phyloP scores from a whole-genome alignment of 2,329 filamentous ascomycete genomes.

The Talaromyces sp. region DNA sequence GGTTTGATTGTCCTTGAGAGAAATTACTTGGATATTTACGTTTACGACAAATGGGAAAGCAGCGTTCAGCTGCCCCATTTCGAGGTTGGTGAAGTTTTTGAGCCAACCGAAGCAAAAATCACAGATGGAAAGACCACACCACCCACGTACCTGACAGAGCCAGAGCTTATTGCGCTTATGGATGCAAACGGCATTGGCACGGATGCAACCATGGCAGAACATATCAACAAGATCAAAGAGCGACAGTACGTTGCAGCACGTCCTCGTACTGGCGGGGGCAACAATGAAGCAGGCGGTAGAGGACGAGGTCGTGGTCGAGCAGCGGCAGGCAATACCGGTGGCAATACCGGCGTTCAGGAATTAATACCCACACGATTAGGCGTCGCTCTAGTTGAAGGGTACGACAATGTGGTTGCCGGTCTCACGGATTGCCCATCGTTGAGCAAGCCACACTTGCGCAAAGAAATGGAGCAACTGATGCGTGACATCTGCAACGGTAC shows the following conservation, averaged over 20 bases:
- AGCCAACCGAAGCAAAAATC: slow-evolving; percentile 84
- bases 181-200: slow-evolving; percentile 98
- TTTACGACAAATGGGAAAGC: slow-evolving; percentile 95
- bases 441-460: slow-evolving; percentile 91
- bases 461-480: slow-evolving; percentile 98
- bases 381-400: slow-evolving; percentile 87
- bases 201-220: slow-evolving; percentile 98
- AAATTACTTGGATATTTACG: slow-evolving; percentile 93
- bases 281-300: slow-evolving; percentile 3
- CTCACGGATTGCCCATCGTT: slow-evolving; percentile 63
- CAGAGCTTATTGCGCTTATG: slow-evolving; percentile 93
- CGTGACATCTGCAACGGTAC: slow-evolving; percentile 90
- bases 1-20: slow-evolving; percentile 80
- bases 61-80: slow-evolving; percentile 79
- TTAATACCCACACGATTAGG: slow-evolving; percentile 92
- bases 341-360: slow-evolving; percentile 58
- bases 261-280: slow-evolving; percentile 28
- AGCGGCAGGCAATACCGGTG: slow-evolving; percentile 9
- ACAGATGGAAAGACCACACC: slow-evolving; percentile 84
- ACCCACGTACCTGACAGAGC: slow-evolving; percentile 86
- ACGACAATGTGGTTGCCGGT: slow-evolving; percentile 90
- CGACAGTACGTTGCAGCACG: slow-evolving; percentile 76
- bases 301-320: slow-evolving; percentile 25
- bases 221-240: slow-evolving; percentile 93
- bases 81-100: slow-evolving; percentile 73